Evolutionary conservation across 139 green algal genomes (phyloP).

Genomic region (Pycnococcus provasolii): DNA sequence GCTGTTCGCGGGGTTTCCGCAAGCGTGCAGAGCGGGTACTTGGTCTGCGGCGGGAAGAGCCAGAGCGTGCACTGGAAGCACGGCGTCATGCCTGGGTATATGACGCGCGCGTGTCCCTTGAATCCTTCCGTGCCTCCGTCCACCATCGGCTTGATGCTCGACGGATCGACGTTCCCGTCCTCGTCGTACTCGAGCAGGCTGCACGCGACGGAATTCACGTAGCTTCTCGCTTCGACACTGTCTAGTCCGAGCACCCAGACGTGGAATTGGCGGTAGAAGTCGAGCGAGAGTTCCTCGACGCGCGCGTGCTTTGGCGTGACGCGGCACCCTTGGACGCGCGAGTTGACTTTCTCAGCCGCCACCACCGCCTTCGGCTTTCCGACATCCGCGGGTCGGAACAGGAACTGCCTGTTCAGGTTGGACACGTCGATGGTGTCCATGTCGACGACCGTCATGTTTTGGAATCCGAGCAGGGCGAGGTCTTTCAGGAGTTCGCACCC

Average conservation of each 20-base stretch:
- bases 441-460: slow-evolving; percentile 97
- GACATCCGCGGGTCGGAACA: slow-evolving; percentile 90
- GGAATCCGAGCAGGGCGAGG: slow-evolving; percentile 85
- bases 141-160: slow-evolving; percentile 87
- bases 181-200: slow-evolving; percentile 85
- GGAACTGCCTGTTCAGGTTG: slow-evolving; percentile 98
- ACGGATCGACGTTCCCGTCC: slow-evolving; percentile 58
- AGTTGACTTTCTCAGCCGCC: slow-evolving; percentile 70
- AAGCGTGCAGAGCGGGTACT: slow-evolving; percentile 94
- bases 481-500: slow-evolving; percentile 98
- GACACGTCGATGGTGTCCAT: slow-evolving; percentile 99
- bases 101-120: slow-evolving; percentile 92
- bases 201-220: slow-evolving; percentile 96
- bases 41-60: slow-evolving; percentile 95
- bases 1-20: slow-evolving; percentile 60
- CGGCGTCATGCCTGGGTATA: slow-evolving; percentile 86
- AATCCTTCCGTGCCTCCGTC: slow-evolving; percentile 98
- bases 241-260: slow-evolving; percentile 92
- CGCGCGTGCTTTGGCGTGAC: slow-evolving; percentile 74
- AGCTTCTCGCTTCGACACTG: slow-evolving; percentile 86
- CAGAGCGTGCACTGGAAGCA: slow-evolving; percentile 99
- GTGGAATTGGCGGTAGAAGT: slow-evolving; percentile 87
- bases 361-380: slow-evolving; percentile 85
- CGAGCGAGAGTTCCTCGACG: slow-evolving; percentile 88
- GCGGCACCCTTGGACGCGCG: slow-evolving; percentile 60